Evolutionary conservation across 108 stramenopile genomes (phyloP).

Genomic region (Discostella stelligeroides): DNA sequence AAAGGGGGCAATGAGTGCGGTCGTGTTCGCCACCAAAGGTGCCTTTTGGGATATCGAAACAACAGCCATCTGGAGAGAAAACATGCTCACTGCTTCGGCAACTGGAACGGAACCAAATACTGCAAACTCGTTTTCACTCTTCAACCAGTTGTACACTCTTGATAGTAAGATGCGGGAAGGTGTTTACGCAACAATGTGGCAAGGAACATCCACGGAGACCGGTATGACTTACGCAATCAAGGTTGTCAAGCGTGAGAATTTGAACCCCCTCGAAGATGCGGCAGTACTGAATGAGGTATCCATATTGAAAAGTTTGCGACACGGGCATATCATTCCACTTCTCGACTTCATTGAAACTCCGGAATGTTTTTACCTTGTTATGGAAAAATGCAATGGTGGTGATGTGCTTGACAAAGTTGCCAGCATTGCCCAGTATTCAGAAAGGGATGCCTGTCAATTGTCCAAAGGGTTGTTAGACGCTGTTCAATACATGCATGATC

Average conservation of each 20-base stretch:
- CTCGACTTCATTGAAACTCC: conserved; percentile 91
- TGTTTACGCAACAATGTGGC: conserved; percentile 62
- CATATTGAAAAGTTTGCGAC: conserved; percentile 64
- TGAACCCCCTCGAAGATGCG: conserved; percentile 58
- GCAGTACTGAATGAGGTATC: conserved; percentile 74
- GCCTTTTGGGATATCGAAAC: conserved; percentile 56
- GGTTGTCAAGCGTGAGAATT: conserved; percentile 54
- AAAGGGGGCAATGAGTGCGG: conserved; percentile 63
- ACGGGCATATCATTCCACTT: conserved; percentile 78
- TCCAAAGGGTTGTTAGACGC: conserved; percentile 70
- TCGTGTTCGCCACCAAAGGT: conserved; percentile 33
- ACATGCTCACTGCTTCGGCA: conserved; percentile 20
- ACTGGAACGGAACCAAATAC: not conserved
- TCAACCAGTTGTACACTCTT: conserved; percentile 63
- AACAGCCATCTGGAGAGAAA: conserved; percentile 51
- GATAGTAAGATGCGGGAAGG: conserved; percentile 59
- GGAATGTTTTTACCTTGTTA: conserved; percentile 87
- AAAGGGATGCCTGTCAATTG: conserved; percentile 92
- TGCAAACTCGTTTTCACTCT: conserved; percentile 19
- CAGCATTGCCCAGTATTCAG: conserved; percentile 82
- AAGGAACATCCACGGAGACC: conserved; percentile 39
- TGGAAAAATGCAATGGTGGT: conserved; percentile 91
- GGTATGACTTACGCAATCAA: conserved; percentile 63
- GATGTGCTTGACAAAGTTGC: conserved; percentile 97
- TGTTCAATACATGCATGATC: conserved; percentile 82